A percentile compares a stretch with the other conserved stretches of the same genome.
phyloP scores from a whole-genome alignment of 768 basidiomycete genomes.

The Daedaleopsis sinensis region DNA sequence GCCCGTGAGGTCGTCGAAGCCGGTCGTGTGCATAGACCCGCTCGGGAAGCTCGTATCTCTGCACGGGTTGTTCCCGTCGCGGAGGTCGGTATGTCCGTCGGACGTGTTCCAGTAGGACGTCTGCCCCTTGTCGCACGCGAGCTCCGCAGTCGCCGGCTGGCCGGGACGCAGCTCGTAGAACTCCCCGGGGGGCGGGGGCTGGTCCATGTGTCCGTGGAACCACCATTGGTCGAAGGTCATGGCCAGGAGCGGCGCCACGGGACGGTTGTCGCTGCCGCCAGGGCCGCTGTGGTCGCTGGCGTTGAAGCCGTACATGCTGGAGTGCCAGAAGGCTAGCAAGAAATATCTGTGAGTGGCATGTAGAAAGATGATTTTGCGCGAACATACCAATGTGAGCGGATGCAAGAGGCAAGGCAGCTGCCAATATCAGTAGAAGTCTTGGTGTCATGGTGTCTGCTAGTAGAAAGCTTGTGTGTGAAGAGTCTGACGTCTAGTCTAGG shows the following conservation, averaged over 20 bases:
- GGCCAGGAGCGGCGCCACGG: constrained; percentile 45
- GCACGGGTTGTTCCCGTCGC: constrained; percentile 54
- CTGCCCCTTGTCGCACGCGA: constrained; percentile 61
- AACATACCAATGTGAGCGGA: constrained; percentile 20
- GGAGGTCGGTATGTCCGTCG: constrained; percentile 47
- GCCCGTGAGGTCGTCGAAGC: constrained; percentile 55
- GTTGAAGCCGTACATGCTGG: constrained; percentile 71
- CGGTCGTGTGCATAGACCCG: constrained; percentile 56
- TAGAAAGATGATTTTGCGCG: neutral
- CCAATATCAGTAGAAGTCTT: constrained; percentile 9
- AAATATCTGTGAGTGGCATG: neutral
- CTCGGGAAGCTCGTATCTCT: constrained; percentile 37
- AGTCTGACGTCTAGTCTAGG: neutral
- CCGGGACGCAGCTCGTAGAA: constrained; percentile 66
- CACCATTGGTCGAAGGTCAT: constrained; percentile 50
- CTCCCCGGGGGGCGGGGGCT: constrained; percentile 59
- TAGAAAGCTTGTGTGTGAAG: neutral
- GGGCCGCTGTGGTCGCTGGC: constrained; percentile 46
- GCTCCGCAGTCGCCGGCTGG: constrained; percentile 51
- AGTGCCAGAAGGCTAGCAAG: constrained; percentile 51
- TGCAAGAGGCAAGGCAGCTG: constrained; percentile 16
- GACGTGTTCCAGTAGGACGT: constrained; percentile 59
- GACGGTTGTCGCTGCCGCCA: constrained; percentile 64
- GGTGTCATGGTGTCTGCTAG: constrained; percentile 9
- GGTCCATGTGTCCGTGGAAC: constrained; percentile 64